These are phyloP conservation scores for Kappamyces sp. DNA, from an alignment of 192 early-diverging fungal genomes.

Conservation along the genomic window DNA sequence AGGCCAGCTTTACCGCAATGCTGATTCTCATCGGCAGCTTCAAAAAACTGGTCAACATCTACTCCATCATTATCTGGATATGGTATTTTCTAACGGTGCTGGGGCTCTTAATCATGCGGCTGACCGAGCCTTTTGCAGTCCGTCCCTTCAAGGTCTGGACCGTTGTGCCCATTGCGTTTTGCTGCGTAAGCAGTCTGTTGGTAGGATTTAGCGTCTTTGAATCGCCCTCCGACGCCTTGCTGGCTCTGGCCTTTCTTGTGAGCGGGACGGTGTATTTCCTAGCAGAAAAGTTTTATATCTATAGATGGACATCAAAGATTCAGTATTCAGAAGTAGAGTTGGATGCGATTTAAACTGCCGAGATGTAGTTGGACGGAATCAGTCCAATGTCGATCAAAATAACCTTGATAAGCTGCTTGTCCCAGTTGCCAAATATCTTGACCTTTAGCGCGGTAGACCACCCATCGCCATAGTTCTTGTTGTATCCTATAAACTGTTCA, in stretches of 20 bases:
- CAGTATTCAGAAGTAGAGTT: too few species aligned
- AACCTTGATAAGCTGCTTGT: neutral
- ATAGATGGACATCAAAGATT: too few species aligned
- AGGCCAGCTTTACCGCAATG: slow-evolving; percentile 52
- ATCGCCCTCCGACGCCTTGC: slow-evolving; percentile 26
- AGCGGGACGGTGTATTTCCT: slow-evolving; percentile 5
- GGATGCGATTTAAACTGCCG: neutral
- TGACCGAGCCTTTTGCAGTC: slow-evolving; percentile 57
- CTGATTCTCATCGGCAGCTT: slow-evolving; percentile 63
- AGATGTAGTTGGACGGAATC: neutral
- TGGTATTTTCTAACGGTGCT: slow-evolving; percentile 66
- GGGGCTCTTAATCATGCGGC: slow-evolving; percentile 56
- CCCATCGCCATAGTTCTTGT: slow-evolving; percentile 15
- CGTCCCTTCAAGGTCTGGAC: slow-evolving; percentile 69
- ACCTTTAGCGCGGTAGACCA: slow-evolving; percentile 17
- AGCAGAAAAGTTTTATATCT: too few species aligned
- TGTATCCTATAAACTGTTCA: slow-evolving; percentile 15
- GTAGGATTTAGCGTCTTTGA: slow-evolving; percentile 33
- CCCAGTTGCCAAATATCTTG: slow-evolving; percentile 13
- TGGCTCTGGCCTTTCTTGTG: slow-evolving; percentile 21
- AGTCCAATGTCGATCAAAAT: neutral
- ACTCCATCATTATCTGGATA: slow-evolving; percentile 66
- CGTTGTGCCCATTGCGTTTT: slow-evolving; percentile 60
- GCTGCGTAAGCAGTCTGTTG: slow-evolving; percentile 51
- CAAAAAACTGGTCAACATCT: slow-evolving; percentile 67